Conservation (phyloP, 352 stramenopile genomes). For the Phytophthora ramorum region DNA sequence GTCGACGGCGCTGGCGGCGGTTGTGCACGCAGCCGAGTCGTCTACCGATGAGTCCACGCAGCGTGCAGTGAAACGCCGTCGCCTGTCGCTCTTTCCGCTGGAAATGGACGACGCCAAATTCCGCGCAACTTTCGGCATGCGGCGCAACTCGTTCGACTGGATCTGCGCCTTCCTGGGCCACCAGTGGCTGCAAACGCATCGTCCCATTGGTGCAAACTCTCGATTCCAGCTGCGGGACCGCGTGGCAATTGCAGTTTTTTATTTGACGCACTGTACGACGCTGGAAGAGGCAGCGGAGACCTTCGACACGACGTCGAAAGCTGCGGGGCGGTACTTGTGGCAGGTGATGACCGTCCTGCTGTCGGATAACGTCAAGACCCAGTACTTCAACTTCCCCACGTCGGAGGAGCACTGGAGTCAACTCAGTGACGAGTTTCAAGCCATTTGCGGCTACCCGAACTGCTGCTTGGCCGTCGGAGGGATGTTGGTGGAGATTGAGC, state of each 20-base stretch:
- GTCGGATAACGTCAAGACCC: conserved; percentile 17
- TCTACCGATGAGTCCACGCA: not conserved
- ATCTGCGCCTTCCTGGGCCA: conserved; percentile 14
- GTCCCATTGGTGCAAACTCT: not conserved
- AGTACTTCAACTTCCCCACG: conserved; percentile 23
- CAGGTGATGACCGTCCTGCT: conserved; percentile 28
- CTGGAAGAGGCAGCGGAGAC: conserved; percentile 6
- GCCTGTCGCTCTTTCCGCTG: conserved; percentile 10
- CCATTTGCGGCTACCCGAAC: conserved; percentile 28
- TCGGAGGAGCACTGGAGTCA: conserved; percentile 16
- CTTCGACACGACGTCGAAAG: conserved; percentile 11
- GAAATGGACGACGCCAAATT: conserved; percentile 11
- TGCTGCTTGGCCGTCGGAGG: conserved; percentile 32
- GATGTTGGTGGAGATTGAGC: conserved; percentile 32
- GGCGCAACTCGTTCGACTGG: conserved; percentile 23
- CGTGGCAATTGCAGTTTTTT: conserved; percentile 21
- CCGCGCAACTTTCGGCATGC: conserved; percentile 12
- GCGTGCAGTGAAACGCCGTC: conserved; percentile 13
- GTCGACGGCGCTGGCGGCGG: conserved; percentile 8
- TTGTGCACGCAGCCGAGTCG: conserved; percentile 4
- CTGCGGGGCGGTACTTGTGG: conserved; percentile 24
- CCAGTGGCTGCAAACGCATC: conserved; percentile 9
- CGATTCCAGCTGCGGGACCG: conserved; percentile 13
- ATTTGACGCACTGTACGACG: conserved; percentile 18
- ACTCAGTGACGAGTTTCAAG: conserved; percentile 25